Conservation (phyloP, 2,329 filamentous ascomycete species). For the Curvularia spicifera region DNA sequence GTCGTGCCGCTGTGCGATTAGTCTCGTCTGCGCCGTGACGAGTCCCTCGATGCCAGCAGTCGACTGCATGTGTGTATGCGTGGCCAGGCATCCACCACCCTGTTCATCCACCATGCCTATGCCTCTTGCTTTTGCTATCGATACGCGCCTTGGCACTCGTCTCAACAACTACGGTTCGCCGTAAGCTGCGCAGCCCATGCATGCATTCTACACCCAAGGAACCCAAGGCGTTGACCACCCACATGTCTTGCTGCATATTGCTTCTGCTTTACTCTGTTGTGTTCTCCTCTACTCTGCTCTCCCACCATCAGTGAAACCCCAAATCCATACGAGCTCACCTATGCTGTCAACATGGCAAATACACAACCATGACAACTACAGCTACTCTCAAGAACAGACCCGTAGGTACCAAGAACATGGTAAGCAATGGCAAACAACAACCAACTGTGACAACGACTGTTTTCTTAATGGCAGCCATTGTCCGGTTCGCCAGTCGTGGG, state of each 20-base stretch:
- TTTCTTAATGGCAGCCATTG: too few relatives aligned
- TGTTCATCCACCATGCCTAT: too few relatives aligned
- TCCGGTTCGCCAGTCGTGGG: too few relatives aligned
- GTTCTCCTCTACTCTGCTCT: too few relatives aligned
- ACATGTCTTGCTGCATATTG: background rate
- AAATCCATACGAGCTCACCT: too few relatives aligned
- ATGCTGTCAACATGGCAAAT: too few relatives aligned
- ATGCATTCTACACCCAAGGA: background rate
- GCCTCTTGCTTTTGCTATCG: slow-evolving; percentile 9
- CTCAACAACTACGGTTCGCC: background rate
- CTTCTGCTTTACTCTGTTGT: background rate
- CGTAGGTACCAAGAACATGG: too few relatives aligned
- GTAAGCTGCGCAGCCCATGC: background rate
- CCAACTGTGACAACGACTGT: too few relatives aligned
- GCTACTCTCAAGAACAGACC: too few relatives aligned
- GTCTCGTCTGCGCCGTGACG: slow-evolving; percentile 1
- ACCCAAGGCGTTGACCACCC: background rate
- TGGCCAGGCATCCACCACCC: slow-evolving; percentile 3
- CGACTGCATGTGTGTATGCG: slow-evolving; percentile 6
- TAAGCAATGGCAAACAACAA: too few relatives aligned
- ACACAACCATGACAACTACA: too few relatives aligned
- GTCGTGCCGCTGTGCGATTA: background rate
- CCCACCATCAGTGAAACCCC: too few relatives aligned
- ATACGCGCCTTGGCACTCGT: slow-evolving; percentile 3
- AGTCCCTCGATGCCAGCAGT: slow-evolving; percentile 3